phyloP scores from a whole-genome alignment of 225 moss, liverwort and hornwort species.

The Marchantia polymorpha region DNA sequence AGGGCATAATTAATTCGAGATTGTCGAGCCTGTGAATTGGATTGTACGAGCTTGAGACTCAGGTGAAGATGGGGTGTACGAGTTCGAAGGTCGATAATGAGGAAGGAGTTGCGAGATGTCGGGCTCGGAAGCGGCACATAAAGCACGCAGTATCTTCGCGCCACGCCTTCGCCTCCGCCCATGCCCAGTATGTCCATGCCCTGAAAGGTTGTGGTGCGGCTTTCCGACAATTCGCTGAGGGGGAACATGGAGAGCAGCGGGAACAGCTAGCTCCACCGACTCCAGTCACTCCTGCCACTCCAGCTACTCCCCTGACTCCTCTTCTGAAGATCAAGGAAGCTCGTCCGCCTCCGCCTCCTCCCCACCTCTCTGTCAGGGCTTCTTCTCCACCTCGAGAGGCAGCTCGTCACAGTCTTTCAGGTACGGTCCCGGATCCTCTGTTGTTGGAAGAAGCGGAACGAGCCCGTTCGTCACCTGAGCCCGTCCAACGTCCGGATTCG shows the following conservation, averaged over 20 bases:
- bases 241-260: slow-evolving; percentile 45
- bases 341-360: slow-evolving; percentile 43
- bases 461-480: neutral
- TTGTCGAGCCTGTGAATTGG: neutral
- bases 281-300: slow-evolving; percentile 23
- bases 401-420: neutral
- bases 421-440: slow-evolving; percentile 14
- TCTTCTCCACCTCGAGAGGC: slow-evolving; percentile 34
- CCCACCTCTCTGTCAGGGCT: slow-evolving; percentile 39
- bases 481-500: slow-evolving; percentile 7
- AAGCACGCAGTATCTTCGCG: slow-evolving; percentile 61
- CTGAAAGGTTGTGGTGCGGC: slow-evolving; percentile 64
- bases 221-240: slow-evolving; percentile 72
- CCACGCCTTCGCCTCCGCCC: slow-evolving; percentile 63
- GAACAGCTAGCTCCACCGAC: slow-evolving; percentile 20
- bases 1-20: neutral
- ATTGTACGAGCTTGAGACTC: neutral
- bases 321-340: slow-evolving; percentile 40
- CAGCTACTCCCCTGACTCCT: slow-evolving; percentile 27
- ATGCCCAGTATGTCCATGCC: slow-evolving; percentile 57
- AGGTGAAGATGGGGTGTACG: slow-evolving; percentile 58
- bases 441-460: slow-evolving; percentile 9
- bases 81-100: slow-evolving; percentile 81
- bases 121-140: slow-evolving; percentile 68
- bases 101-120: slow-evolving; percentile 75